Conservation (phyloP, 2,329 filamentous ascomycete genomes). For the Cladorrhinum sp. region DNA sequence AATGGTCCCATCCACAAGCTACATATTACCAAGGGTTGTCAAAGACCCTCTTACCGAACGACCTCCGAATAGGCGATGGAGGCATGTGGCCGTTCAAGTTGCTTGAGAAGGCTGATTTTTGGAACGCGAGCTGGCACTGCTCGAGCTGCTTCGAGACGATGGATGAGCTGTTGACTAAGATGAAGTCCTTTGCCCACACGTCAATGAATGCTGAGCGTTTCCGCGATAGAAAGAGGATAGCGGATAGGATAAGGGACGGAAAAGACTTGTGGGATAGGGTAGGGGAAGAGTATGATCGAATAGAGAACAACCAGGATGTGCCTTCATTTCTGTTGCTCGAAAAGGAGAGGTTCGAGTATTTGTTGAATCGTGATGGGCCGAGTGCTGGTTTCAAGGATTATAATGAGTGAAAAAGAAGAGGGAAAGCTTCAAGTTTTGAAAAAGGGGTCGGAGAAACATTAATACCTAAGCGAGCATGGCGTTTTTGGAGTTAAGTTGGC, state of each 20-base stretch:
- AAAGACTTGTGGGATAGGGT: constrained; percentile 54
- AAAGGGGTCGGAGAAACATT: neutral
- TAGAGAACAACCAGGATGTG: constrained; percentile 52
- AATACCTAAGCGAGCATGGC: neutral
- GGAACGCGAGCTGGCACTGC: constrained; percentile 60
- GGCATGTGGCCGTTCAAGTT: constrained; percentile 38
- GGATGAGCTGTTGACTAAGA: constrained; percentile 53
- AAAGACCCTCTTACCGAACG: constrained; percentile 50
- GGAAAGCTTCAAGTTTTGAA: neutral
- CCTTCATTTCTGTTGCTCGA: constrained; percentile 45
- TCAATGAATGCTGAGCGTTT: constrained; percentile 51
- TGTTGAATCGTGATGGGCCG: constrained; percentile 45
- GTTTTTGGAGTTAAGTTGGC: too few relatives aligned
- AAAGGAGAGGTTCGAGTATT: constrained; percentile 41
- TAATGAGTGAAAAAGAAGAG: neutral
- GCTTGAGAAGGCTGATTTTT: constrained; percentile 43
- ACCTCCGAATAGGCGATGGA: constrained; percentile 50
- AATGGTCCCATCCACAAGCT: constrained; percentile 60
- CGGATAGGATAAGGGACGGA: constrained; percentile 49
- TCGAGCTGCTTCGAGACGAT: constrained; percentile 59
- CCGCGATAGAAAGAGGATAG: constrained; percentile 47
- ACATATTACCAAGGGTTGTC: constrained; percentile 49
- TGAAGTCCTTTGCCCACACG: constrained; percentile 54
- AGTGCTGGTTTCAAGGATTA: constrained; percentile 50
- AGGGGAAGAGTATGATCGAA: constrained; percentile 44